A percentile compares a stretch with the other conserved stretches of the same genome.
Evolutionary conservation across 768 basidiomycete species (phyloP).

Genomic region (Tubosaeta sp.): DNA sequence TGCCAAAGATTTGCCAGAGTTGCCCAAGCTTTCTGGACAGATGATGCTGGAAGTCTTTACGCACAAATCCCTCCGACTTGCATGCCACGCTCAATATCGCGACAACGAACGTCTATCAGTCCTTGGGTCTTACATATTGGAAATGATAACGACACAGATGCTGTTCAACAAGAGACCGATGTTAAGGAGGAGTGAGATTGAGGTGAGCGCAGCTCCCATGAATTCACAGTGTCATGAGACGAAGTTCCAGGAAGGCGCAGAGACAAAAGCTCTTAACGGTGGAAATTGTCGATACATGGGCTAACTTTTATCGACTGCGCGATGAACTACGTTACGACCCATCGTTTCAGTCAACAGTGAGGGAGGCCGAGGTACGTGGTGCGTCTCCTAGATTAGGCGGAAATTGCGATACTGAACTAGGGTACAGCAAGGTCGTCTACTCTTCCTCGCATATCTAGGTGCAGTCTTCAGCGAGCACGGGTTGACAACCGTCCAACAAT

Average conservation of each 20-base stretch:
- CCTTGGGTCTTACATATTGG: conserved; percentile 47
- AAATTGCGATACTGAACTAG: conserved; percentile 14
- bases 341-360: conserved; percentile 22
- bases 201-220: conserved; percentile 38
- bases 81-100: conserved; percentile 38
- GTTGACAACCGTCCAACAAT: conserved; percentile 45
- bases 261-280: conserved; percentile 28
- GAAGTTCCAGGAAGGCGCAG: conserved; percentile 23
- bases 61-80: conserved; percentile 57
- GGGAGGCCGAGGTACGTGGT: conserved; percentile 37
- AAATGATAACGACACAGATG: conserved; percentile 41
- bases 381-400: conserved; percentile 9
- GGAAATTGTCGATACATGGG: conserved; percentile 35
- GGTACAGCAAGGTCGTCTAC: conserved; percentile 47
- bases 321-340: conserved; percentile 32
- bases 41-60: conserved; percentile 66
- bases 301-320: conserved; percentile 34
- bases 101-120: conserved; percentile 56
- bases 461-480: conserved; percentile 58
- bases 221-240: conserved; percentile 16
- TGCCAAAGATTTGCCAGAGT: conserved; percentile 34
- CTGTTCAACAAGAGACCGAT: conserved; percentile 52
- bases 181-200: conserved; percentile 44
- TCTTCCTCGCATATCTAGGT: conserved; percentile 68
- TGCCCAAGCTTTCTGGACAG: conserved; percentile 51